Evolutionary conservation across 2,329 filamentous ascomycete species (phyloP), one percentile per base, ranked within the genome.

Genomic region (Zymoseptoria crescenta): DNA sequence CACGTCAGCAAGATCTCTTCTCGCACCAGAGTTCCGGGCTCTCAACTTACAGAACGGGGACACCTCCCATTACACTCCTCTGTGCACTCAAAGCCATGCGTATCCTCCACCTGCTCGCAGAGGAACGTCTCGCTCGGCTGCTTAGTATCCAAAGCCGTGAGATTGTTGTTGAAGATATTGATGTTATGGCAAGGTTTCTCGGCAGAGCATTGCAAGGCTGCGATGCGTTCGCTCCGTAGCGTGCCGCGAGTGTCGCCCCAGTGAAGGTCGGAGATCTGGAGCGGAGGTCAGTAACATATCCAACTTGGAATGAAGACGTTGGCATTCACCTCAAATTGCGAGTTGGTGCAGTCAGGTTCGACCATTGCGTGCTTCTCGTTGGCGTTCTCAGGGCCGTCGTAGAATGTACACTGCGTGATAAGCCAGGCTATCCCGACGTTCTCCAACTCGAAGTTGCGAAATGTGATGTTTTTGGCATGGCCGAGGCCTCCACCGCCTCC

Each of bases 401-500:
- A 71, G 35, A 61, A 65, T 0, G 66, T 68, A 57, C 70, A 71
- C 49, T 71, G 69, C 19, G 69, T 69, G 51, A 71, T 67, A 8
- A 63, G 62, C 19, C 67, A 67, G 1, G 64, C 61, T 8, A 62
- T 60, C 3, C 58, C 60, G 2, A 64, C 64, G 45, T 67, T 59
- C 28, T 62, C 49, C 13, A 70, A 28, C 4, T 55, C 59, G 51
- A 66, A 68, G 60, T 79, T 69, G n/a, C 67, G 67, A 56, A 75
- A 70, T 19, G 62, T 65, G 50, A 78, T 67, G 55, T 75, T 74
- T 5, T 68, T 65, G 2, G 72, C 70, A 54, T 71, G 75, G 8
- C 82, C 82, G 0, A 79, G 65, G 2, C 82, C 83, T 16, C 80
- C 82, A 9, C 82, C 82, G 1, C 82, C 83, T 13, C 83, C 82